These are phyloP conservation scores for Clarireedia sp. DNA, from an alignment of 2,329 filamentous ascomycete species.

Conservation along the genomic window DNA sequence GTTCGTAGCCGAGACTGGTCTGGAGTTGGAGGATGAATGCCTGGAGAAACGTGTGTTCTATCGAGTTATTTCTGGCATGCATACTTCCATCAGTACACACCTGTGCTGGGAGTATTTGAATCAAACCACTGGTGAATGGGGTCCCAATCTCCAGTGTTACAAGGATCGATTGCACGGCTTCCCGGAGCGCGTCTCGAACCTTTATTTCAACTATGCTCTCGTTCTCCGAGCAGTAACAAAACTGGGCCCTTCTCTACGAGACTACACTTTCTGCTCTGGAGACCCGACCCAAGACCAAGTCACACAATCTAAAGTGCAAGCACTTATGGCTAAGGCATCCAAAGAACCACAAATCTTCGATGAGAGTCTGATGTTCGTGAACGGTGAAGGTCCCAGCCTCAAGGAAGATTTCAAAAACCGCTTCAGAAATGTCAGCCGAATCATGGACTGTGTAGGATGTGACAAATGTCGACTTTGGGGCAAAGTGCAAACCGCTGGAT, in stretches of 20 bases:
- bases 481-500: constrained; percentile 90
- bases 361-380: constrained; percentile 90
- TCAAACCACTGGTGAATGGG: constrained; percentile 88
- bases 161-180: constrained; percentile 72
- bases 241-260: constrained; percentile 67
- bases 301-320: constrained; percentile 76
- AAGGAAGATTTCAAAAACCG: constrained; percentile 97
- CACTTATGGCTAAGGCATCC: constrained; percentile 63
- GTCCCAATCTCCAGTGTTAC: constrained; percentile 85
- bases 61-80: constrained; percentile 91
- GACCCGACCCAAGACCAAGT: constrained; percentile 69
- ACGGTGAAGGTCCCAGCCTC: constrained; percentile 63
- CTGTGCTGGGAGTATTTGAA: constrained; percentile 95
- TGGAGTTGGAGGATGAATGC: constrained; percentile 84
- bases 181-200: constrained; percentile 88
- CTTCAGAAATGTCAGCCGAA: constrained; percentile 89
- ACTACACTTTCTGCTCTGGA: constrained; percentile 88
- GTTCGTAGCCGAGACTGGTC: constrained; percentile 53
- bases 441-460: constrained; percentile 98
- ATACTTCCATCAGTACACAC: constrained; percentile 93
- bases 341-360: constrained; percentile 79
- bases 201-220: constrained; percentile 99
- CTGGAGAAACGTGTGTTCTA: constrained; percentile 99
- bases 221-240: constrained; percentile 87
- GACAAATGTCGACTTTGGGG: constrained; percentile 99